These are phyloP conservation scores for Aspergillus hortae DNA, from an alignment of 2,329 filamentous ascomycete species.

Conservation along the genomic window DNA sequence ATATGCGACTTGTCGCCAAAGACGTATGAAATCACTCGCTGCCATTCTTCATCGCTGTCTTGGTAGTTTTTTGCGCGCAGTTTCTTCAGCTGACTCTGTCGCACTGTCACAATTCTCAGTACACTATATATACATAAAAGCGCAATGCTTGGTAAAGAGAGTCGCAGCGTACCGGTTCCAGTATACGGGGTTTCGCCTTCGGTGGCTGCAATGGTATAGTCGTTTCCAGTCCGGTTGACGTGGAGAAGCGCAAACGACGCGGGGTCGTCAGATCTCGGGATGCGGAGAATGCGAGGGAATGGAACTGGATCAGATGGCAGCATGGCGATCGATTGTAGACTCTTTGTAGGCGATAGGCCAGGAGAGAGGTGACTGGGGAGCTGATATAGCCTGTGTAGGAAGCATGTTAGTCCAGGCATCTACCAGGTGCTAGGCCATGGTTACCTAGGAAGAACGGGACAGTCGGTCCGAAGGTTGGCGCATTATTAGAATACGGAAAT, in stretches of 20 bases:
- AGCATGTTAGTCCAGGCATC: too few relatives aligned
- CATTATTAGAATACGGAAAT: too few relatives aligned
- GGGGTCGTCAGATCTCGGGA: slow-evolving; percentile 45
- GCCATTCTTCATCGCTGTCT: slow-evolving; percentile 43
- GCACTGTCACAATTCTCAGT: slow-evolving; percentile 30
- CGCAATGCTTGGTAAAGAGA: too few relatives aligned
- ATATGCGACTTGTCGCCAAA: slow-evolving; percentile 27
- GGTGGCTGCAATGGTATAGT: slow-evolving; percentile 55
- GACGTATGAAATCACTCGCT: slow-evolving; percentile 31
- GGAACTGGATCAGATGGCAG: slow-evolving; percentile 8
- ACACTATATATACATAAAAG: neutral
- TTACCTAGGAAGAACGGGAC: too few relatives aligned
- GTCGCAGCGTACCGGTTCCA: slow-evolving; percentile 37
- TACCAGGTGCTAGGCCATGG: too few relatives aligned
- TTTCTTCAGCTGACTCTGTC: slow-evolving; percentile 31
- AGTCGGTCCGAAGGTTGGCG: too few relatives aligned
- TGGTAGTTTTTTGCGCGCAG: slow-evolving; percentile 43
- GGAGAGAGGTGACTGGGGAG: neutral
- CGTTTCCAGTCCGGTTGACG: slow-evolving; percentile 40
- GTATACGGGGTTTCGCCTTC: slow-evolving; percentile 56
- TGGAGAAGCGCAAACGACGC: slow-evolving; percentile 48
- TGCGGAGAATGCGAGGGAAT: slow-evolving; percentile 43
- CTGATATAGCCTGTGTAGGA: too few relatives aligned
- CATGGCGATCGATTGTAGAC: slow-evolving; percentile 3
- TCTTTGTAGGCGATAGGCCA: neutral